phyloP scores from a whole-genome alignment of 1,139 yeast genomes.

The Diutina rugosa region DNA sequence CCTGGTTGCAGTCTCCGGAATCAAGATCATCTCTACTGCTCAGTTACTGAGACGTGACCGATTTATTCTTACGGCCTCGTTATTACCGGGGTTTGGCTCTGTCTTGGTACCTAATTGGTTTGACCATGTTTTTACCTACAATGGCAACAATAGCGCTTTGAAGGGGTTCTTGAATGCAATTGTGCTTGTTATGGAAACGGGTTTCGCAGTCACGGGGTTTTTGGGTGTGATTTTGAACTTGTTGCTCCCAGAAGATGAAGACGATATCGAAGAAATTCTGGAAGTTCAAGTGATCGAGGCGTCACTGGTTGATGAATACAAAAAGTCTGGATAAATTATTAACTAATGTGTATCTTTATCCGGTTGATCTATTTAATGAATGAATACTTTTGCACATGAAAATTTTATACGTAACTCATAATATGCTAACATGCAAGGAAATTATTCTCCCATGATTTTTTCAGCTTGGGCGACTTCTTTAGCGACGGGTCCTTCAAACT shows the following conservation, averaged over 20 bases:
- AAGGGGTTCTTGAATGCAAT: constrained; percentile 72
- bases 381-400: neutral
- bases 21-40: constrained; percentile 62
- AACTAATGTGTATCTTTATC: neutral
- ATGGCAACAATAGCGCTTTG: constrained; percentile 50
- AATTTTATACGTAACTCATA: neutral
- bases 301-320: neutral
- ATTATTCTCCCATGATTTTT: neutral
- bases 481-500: neutral
- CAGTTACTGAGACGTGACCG: constrained; percentile 83
- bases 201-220: constrained; percentile 75
- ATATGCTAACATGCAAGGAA: neutral
- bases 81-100: constrained; percentile 72
- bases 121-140: constrained; percentile 57
- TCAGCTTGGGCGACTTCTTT: neutral
- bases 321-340: neutral
- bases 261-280: constrained; percentile 39
- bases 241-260: constrained; percentile 57
- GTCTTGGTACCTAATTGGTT: constrained; percentile 72
- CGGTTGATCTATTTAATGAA: neutral
- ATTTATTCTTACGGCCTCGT: constrained; percentile 64
- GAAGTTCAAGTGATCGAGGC: neutral
- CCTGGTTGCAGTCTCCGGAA: constrained; percentile 81
- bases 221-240: constrained; percentile 63
- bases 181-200: constrained; percentile 72